phyloP scores from a whole-genome alignment of 805 yeast species.

The Starmera caribaea region DNA sequence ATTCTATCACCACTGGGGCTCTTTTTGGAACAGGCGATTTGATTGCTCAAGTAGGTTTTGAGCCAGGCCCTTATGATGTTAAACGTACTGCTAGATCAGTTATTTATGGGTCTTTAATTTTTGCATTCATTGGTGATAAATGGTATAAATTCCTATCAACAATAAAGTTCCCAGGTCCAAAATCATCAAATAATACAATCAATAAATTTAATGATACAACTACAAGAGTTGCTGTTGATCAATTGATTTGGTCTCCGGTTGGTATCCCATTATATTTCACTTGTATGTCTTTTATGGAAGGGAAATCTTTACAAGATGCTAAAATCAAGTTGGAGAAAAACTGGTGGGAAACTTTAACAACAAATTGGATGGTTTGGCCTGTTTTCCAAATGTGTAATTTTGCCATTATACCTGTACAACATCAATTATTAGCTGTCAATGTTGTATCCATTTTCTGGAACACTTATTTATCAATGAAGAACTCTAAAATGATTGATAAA shows the following conservation, averaged over 20 bases:
- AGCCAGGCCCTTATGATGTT: slow-evolving; percentile 34
- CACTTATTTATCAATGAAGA: slow-evolving; percentile 58
- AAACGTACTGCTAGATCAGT: slow-evolving; percentile 53
- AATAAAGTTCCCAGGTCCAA: slow-evolving; percentile 27
- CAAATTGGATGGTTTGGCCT: slow-evolving; percentile 92
- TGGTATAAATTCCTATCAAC: slow-evolving; percentile 53
- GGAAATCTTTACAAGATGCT: slow-evolving; percentile 30
- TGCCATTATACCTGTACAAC: slow-evolving; percentile 61
- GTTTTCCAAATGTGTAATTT: slow-evolving; percentile 73
- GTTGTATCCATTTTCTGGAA: slow-evolving; percentile 76
- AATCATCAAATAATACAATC: slow-evolving; percentile 6
- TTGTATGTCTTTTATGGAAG: slow-evolving; percentile 60
- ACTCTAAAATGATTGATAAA: slow-evolving; percentile 23
- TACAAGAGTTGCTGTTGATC: slow-evolving; percentile 59
- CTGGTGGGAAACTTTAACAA: slow-evolving; percentile 56
- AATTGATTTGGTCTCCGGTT: slow-evolving; percentile 66
- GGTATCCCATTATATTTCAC: slow-evolving; percentile 65
- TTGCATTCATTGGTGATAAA: slow-evolving; percentile 64
- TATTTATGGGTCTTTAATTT: slow-evolving; percentile 61
- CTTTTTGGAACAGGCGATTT: slow-evolving; percentile 70
- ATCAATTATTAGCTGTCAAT: slow-evolving; percentile 61
- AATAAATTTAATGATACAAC: slow-evolving; percentile 25
- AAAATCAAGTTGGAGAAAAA: slow-evolving; percentile 34
- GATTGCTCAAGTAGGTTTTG: slow-evolving; percentile 53
- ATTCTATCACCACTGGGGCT: slow-evolving; percentile 45